Evolutionary conservation across 2,329 filamentous ascomycete genomes (phyloP).

Genomic region (Coleophoma cylindrospora): DNA sequence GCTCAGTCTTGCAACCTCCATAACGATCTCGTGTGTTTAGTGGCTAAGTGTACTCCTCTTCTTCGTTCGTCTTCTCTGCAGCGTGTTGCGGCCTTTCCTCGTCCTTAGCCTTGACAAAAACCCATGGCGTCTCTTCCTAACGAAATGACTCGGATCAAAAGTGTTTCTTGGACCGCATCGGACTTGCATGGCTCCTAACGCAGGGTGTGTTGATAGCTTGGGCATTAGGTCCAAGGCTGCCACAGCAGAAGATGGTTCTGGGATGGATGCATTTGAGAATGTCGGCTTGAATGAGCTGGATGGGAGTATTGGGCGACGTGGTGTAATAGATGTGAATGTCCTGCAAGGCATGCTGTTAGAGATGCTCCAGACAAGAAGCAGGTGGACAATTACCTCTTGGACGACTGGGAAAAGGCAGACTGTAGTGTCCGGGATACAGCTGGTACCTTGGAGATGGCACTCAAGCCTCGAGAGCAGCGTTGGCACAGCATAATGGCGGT

Average conservation of each 20-base stretch:
- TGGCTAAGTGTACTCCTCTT: conserved; percentile 28
- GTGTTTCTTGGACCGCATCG: conserved; percentile 27
- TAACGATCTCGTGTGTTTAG: conserved; percentile 7
- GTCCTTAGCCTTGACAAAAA: conserved; percentile 27
- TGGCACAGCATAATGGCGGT: conserved; percentile 22
- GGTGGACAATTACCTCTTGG: conserved; percentile 14
- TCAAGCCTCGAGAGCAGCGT: conserved; percentile 18
- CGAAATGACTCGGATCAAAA: conserved; percentile 29
- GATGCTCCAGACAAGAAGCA: neutral
- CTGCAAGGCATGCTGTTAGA: conserved; percentile 9
- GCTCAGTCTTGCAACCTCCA: no score
- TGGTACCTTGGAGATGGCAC: conserved; percentile 8
- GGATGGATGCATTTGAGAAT: neutral
- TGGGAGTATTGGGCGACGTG: conserved; percentile 20
- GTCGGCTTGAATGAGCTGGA: conserved; percentile 9
- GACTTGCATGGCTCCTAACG: conserved; percentile 21
- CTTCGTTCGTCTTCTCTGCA: conserved; percentile 25
- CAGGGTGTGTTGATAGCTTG: conserved; percentile 25
- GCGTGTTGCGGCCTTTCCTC: conserved; percentile 23
- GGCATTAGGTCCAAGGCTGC: conserved; percentile 20
- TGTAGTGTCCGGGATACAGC: conserved; percentile 5
- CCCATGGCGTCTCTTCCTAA: conserved; percentile 29
- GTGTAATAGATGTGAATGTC: conserved; percentile 24
- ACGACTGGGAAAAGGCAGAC: conserved; percentile 6
- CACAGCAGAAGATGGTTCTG: neutral